Evolutionary conservation across 768 basidiomycete species (phyloP).

Genomic region (Leccinellum rugosiceps): DNA sequence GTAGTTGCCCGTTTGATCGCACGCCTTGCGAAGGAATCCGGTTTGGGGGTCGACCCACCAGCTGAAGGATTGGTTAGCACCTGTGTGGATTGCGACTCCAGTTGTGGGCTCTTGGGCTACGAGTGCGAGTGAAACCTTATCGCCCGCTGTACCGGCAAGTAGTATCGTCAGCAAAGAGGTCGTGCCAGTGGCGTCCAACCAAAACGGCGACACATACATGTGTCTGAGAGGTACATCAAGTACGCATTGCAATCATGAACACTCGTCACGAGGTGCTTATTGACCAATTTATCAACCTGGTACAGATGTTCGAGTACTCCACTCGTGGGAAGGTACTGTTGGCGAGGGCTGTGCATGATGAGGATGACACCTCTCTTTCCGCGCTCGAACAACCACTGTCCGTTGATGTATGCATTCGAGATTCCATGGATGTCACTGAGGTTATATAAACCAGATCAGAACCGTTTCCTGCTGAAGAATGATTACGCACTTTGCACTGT

Average conservation of each 20-base stretch:
- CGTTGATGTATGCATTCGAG: constrained; percentile 29
- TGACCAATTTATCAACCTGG: constrained; percentile 21
- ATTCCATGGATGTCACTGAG: constrained; percentile 16
- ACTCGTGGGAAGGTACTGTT: constrained; percentile 14
- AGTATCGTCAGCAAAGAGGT: neutral
- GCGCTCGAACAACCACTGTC: constrained; percentile 29
- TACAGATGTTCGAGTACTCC: constrained; percentile 26
- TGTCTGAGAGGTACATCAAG: constrained; percentile 33
- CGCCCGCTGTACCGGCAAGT: constrained; percentile 13
- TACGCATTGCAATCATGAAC: constrained; percentile 30
- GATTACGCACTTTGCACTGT: constrained; percentile 17
- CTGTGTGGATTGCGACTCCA: neutral
- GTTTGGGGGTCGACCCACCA: constrained; percentile 19
- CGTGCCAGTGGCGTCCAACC: neutral
- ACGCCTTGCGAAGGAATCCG: constrained; percentile 21
- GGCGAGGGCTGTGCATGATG: constrained; percentile 30
- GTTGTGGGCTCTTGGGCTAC: constrained; percentile 9
- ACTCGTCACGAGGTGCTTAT: constrained; percentile 33
- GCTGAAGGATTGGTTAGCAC: neutral
- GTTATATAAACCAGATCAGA: neutral
- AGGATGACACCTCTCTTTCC: constrained; percentile 31
- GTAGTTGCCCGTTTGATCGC: constrained; percentile 11
- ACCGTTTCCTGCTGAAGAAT: neutral
- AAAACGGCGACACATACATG: constrained; percentile 5
- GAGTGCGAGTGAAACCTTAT: constrained; percentile 21